Evolutionary conservation across 148 eudicot genomes (phyloP).

Genomic region (Persicaria maculosa): DNA sequence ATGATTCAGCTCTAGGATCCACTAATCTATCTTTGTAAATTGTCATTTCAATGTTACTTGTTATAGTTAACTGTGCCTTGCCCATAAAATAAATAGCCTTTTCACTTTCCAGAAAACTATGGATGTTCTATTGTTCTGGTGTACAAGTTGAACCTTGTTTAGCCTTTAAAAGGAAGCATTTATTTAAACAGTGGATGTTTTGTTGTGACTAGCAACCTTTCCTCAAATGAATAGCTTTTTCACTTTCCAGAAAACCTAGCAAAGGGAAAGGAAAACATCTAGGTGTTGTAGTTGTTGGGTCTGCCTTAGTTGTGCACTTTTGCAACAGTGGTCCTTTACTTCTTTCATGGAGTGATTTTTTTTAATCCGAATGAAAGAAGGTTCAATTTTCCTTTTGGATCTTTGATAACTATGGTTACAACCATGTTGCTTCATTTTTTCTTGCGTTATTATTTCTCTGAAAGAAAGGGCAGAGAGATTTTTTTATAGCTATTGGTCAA

Average conservation of each 20-base stretch:
- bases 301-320: background rate
- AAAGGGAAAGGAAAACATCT: background rate
- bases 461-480: background rate
- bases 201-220: too few relatives aligned
- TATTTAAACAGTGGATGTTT: background rate
- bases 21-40: background rate
- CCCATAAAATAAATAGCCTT: background rate
- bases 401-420: background rate
- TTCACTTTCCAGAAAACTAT: too few relatives aligned
- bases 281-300: background rate
- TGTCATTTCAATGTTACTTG: background rate
- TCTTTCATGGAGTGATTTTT: background rate
- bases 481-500: background rate
- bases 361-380: background rate
- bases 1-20: background rate
- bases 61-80: background rate
- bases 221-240: background rate
- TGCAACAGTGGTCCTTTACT: background rate
- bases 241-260: background rate
- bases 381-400: background rate
- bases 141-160: background rate
- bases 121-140: background rate
- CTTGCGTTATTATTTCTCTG: conserved; percentile 3
- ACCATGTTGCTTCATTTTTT: background rate
- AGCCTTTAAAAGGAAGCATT: background rate